A percentile compares a stretch with the other conserved stretches of the same genome.
Conservation (phyloP, 306 rosid species). For the Vachellia pachyceras region DNA sequence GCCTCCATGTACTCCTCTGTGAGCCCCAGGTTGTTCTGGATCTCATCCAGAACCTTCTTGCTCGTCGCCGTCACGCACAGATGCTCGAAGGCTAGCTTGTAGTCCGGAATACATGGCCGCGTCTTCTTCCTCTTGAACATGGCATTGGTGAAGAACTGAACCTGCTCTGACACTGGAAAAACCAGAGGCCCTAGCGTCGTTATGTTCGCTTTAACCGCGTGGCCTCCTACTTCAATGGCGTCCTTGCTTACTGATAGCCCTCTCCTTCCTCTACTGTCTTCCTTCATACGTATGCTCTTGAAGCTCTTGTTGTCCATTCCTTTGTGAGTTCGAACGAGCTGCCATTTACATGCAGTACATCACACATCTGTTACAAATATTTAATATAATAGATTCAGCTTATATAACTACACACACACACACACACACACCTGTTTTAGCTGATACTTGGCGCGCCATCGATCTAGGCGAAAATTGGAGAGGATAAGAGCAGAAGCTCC, state of each 20-base stretch:
- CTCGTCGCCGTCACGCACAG: conserved; percentile 58
- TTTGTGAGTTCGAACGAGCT: conserved; percentile 71
- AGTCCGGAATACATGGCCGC: conserved; percentile 58
- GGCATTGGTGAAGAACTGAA: conserved; percentile 56
- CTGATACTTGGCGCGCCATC: conserved; percentile 75
- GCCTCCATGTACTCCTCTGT: conserved; percentile 68
- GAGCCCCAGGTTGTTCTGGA: conserved; percentile 57
- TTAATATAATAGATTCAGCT: not conserved
- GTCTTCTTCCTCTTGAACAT: conserved; percentile 43
- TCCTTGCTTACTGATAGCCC: conserved; percentile 58
- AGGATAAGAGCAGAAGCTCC: conserved; percentile 70
- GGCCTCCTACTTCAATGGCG: conserved; percentile 55
- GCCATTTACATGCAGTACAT: not conserved
- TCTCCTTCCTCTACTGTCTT: conserved; percentile 55
- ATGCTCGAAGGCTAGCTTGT: conserved; percentile 63
- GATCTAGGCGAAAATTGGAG: conserved; percentile 50
- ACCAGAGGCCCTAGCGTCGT: conserved; percentile 64
- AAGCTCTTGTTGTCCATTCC: conserved; percentile 57
- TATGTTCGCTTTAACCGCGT: conserved; percentile 60
- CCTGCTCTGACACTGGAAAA: conserved; percentile 61
- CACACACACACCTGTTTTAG: conserved; percentile 54
- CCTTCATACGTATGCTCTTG: conserved; percentile 55
- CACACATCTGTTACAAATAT: not conserved
- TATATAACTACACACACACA: too few relatives aligned
- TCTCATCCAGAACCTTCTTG: conserved; percentile 66